Conservation (phyloP, 352 stramenopile species). For the Pythium aristosporum region DNA sequence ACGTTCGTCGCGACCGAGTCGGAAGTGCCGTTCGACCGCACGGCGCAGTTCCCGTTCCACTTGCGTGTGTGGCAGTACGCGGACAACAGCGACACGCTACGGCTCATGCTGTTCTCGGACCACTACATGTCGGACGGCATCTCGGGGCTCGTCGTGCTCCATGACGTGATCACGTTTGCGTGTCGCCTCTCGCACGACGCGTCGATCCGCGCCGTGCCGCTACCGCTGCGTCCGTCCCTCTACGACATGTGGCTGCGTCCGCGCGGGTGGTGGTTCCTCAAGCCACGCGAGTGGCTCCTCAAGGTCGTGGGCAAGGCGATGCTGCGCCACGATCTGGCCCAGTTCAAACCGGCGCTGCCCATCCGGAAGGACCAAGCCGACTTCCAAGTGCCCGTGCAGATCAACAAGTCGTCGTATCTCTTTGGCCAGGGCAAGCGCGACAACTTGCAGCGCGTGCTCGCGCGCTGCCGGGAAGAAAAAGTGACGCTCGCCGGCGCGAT, state of each 20-base stretch:
- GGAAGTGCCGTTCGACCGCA: conserved; percentile 13
- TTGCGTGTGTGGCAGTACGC: conserved; percentile 26
- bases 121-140: conserved; percentile 46
- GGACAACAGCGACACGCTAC: conserved; percentile 2
- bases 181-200: background rate
- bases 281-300: conserved; percentile 7
- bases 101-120: conserved; percentile 50
- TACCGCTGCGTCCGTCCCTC: conserved; percentile 31
- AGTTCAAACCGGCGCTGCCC: conserved; percentile 32
- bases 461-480: conserved; percentile 28
- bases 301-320: background rate
- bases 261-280: conserved; percentile 21
- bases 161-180: conserved; percentile 28
- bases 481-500: conserved; percentile 40
- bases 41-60: conserved; percentile 7
- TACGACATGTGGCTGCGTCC: conserved; percentile 37
- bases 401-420: conserved; percentile 31
- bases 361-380: conserved; percentile 29
- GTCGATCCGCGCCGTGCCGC: conserved; percentile 11
- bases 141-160: conserved; percentile 37
- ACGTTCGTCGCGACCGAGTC: conserved; percentile 1
- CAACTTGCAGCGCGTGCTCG: conserved; percentile 29
- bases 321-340: background rate
- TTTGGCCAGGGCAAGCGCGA: conserved; percentile 30
- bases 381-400: conserved; percentile 8